Percentiles rank a stretch among this genome's conserved stretches.
Evolutionary conservation across 768 basidiomycete genomes (phyloP).

Genomic region (Tylopilus vinaceipallidus): DNA sequence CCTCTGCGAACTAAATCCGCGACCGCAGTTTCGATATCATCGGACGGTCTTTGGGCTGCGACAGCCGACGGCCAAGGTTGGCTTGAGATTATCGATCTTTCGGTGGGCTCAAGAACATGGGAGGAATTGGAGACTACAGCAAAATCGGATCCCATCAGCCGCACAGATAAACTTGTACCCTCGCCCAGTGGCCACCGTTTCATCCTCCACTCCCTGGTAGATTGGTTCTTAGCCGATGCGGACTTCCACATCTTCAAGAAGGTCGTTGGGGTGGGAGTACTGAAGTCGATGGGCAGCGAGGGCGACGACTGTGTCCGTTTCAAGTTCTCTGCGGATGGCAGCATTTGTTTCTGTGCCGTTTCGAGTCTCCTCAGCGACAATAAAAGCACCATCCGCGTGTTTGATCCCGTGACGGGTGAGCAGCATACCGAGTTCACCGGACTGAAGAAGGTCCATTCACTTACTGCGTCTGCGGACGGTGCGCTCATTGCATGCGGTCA

Average conservation of each 20-base stretch:
- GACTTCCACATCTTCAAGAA: slow-evolving; percentile 1
- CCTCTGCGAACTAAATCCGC: neutral
- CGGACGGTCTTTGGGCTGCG: slow-evolving; percentile 21
- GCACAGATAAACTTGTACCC: neutral
- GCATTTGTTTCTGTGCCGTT: slow-evolving; percentile 2
- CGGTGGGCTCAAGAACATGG: neutral
- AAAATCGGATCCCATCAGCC: neutral
- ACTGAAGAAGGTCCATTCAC: slow-evolving; percentile 5
- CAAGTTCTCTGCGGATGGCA: slow-evolving; percentile 15
- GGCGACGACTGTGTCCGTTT: neutral
- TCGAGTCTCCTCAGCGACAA: neutral
- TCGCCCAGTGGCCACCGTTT: slow-evolving; percentile 13
- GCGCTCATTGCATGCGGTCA: slow-evolving; percentile 10
- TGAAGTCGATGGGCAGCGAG: neutral
- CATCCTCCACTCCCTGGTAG: neutral
- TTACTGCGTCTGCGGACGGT: slow-evolving; percentile 2
- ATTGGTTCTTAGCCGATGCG: slow-evolving; percentile 8
- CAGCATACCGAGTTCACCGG: slow-evolving; percentile 4
- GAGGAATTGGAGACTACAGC: neutral
- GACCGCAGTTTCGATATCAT: slow-evolving; percentile 16
- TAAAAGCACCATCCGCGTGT: slow-evolving; percentile 9
- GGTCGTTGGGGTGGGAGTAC: slow-evolving; percentile 11
- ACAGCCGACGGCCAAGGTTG: neutral
- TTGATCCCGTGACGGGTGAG: slow-evolving; percentile 7
- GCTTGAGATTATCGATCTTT: slow-evolving; percentile 11